Evolutionary conservation across 306 rosid genomes (phyloP), one percentile per base, ranked within the genome.

Genomic region (Mimosa pudica): DNA sequence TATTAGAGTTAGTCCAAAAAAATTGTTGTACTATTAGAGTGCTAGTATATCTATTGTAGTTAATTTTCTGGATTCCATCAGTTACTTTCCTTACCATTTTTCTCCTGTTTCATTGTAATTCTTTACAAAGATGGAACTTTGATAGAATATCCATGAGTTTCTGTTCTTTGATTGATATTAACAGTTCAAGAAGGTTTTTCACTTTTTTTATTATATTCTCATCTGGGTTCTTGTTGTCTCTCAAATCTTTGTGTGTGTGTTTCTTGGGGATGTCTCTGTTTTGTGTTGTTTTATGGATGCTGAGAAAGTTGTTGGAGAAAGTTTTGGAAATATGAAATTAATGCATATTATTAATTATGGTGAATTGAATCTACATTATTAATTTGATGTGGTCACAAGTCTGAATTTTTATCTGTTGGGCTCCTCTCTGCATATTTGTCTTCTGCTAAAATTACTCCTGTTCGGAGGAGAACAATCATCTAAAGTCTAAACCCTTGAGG

Each of bases 81-180:
- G 9, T 30, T 10, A 9, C 14, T 20, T 30, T 61, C 13, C 17
- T 30, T 61, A 5, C 38, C 5, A 79, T 66, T 65, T 61, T 61
- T 82, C 78, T 73, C 79, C 76, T 82, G 79, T 80, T 73, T 80
- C 69, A 82, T 82, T 77, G 82, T 71, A 57, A n/a, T 13, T 8
- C 52, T 47, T 48, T n/a, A 4, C 13, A 16, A n/a, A 60, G 74
- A 48, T 51, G 10, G 1, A 71, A 80, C 74, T 61, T 42, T 44
- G 18, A 3, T 32, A 2, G 67, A 24, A 62, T 65, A 65, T 16
- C 9, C 70, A 10, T 68, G 35, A 18, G 5, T 69, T 60, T 79
- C 44, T 57, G 64, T 36, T 16, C 46, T 68, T 74, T 64, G 72
- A 73, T 8, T 64, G 67, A 73, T 11, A 63, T 7, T 60, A 36